A percentile compares a stretch with the other conserved stretches of the same genome.
Evolutionary conservation across 371 early-diverging fungal genomes (phyloP).

Genomic region (Nematocida parisii): DNA sequence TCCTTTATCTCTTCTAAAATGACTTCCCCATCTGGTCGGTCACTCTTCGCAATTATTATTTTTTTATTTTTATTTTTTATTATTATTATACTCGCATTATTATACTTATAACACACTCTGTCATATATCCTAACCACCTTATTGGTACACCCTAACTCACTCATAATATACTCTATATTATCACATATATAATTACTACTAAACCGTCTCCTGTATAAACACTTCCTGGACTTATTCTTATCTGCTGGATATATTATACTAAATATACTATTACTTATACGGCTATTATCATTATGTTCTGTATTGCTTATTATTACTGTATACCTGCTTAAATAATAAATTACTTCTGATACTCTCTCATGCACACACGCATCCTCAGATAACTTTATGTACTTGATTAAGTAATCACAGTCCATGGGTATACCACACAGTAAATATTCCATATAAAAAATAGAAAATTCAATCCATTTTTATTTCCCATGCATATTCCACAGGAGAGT

Average conservation of each 20-base stretch:
- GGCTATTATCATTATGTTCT: not conserved
- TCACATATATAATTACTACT: not conserved
- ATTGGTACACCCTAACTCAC: conserved; percentile 8
- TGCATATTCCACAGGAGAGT: conserved; percentile 44
- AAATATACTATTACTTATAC: too few species aligned
- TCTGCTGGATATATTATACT: conserved; percentile 40
- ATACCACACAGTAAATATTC: conserved; percentile 44
- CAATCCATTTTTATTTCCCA: conserved; percentile 40
- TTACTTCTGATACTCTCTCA: conserved; percentile 21
- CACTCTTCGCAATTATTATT: conserved; percentile 6
- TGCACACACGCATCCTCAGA: not conserved
- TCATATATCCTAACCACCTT: conserved; percentile 1
- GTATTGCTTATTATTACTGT: not conserved
- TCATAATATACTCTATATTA: conserved; percentile 2
- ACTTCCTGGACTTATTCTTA: conserved; percentile 40
- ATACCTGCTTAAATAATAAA: not conserved
- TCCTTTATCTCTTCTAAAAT: conserved; percentile 35
- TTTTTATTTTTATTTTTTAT: conserved; percentile 16
- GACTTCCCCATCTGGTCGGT: not conserved
- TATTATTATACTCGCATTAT: conserved; percentile 12
- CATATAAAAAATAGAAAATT: conserved; percentile 37
- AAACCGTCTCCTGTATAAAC: not conserved
- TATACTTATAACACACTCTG: conserved; percentile 19
- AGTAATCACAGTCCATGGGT: not conserved
- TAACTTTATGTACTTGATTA: conserved; percentile 20